Evolutionary conservation across 2,329 filamentous ascomycete species (phyloP).

Genomic region (Ophiostoma fasciatum): DNA sequence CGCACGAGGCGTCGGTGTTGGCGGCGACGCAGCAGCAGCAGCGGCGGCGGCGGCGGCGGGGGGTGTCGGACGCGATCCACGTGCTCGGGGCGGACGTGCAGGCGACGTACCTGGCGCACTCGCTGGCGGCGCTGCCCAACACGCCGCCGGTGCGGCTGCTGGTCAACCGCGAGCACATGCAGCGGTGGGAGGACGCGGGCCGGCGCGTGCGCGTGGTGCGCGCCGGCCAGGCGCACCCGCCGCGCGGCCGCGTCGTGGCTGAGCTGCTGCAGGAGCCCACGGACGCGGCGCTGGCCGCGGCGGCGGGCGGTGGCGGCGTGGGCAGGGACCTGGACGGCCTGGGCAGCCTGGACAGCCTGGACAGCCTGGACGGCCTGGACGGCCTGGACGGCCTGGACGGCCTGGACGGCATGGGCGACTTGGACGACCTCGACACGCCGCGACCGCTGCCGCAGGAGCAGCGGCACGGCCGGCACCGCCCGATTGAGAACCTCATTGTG

Average conservation of each 20-base stretch:
- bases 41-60: background rate
- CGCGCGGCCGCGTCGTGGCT: slow-evolving; percentile 10
- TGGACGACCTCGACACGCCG: too few species aligned
- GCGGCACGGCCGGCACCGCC: background rate
- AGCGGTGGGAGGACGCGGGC: slow-evolving; percentile 15
- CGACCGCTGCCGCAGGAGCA: too few species aligned
- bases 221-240: background rate
- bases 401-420: too few species aligned
- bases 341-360: too few species aligned
- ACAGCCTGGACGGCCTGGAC: too few species aligned
- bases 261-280: slow-evolving; percentile 11
- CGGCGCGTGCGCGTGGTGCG: slow-evolving; percentile 10
- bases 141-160: slow-evolving; percentile 18
- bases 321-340: too few species aligned
- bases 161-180: slow-evolving; percentile 9
- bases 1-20: slow-evolving; percentile 1
- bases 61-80: slow-evolving; percentile 14
- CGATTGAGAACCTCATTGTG: slow-evolving; percentile 18
- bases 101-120: slow-evolving; percentile 18
- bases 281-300: background rate
- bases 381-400: too few species aligned
- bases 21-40: background rate
- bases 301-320: too few species aligned
- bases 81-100: slow-evolving; percentile 16
- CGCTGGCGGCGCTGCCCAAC: slow-evolving; percentile 15